These are phyloP conservation scores for Peribolospora kevripleyi DNA, from an alignment of 768 basidiomycete genomes.

Conservation along the genomic window DNA sequence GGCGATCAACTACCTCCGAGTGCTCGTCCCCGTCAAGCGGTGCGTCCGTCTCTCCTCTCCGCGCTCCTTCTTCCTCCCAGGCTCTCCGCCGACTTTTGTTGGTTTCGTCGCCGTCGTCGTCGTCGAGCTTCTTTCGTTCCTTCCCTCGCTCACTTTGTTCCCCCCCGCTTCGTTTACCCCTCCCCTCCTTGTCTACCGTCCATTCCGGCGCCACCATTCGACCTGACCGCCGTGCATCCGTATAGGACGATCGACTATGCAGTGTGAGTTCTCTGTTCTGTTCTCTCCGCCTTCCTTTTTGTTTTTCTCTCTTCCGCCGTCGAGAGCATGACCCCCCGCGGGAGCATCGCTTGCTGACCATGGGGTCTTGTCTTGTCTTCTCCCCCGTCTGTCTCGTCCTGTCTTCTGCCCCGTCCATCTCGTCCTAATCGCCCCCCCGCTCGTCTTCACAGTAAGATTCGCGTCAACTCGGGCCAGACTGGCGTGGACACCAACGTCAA, in stretches of 20 bases:
- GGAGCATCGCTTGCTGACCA: too few species aligned
- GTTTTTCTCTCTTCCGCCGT: not conserved
- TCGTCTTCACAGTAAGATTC: conserved; percentile 41
- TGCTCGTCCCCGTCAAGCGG: conserved; percentile 87
- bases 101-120: too few species aligned
- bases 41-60: conserved; percentile 14
- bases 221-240: not conserved
- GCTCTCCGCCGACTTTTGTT: too few species aligned
- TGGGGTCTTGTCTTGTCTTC: too few species aligned
- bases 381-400: too few species aligned
- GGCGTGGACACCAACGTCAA: conserved; percentile 93
- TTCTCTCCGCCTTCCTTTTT: not conserved
- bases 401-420: not conserved
- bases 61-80: too few species aligned
- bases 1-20: conserved; percentile 45
- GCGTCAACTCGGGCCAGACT: conserved; percentile 80
- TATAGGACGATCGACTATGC: conserved; percentile 80
- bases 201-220: too few species aligned
- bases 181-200: too few species aligned
- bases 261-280: conserved; percentile 23
- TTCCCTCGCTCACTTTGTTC: conserved; percentile 1
- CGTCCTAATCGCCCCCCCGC: not conserved
- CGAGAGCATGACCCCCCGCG: too few species aligned
- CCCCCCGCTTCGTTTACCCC: not conserved
- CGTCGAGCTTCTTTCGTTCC: not conserved